Percentiles rank a stretch among this genome's conserved stretches.
These are phyloP conservation scores for Nicotiana rustica DNA, from an alignment of 305 asterid genomes.

Conservation along the genomic window DNA sequence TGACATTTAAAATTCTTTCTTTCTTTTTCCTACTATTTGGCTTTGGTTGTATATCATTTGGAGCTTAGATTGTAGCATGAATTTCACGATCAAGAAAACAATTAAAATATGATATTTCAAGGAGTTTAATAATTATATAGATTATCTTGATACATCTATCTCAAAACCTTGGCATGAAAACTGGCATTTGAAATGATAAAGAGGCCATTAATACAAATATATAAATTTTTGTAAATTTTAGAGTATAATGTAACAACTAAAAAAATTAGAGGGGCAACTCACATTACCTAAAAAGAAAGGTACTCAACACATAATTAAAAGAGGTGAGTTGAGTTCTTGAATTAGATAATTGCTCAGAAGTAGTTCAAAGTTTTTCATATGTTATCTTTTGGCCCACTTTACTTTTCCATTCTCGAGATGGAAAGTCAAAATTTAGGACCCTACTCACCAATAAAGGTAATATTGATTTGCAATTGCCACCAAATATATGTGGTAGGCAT, in stretches of 20 bases:
- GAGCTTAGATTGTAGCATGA: background rate
- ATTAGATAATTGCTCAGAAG: constrained; percentile 4
- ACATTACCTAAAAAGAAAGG: background rate
- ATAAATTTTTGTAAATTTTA: background rate
- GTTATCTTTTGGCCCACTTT: constrained; percentile 33
- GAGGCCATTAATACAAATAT: background rate
- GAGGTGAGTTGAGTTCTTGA: background rate
- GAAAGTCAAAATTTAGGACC: background rate
- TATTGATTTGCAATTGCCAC: constrained; percentile 13
- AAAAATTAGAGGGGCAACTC: constrained; percentile 17
- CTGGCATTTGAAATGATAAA: background rate
- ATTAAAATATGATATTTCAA: background rate
- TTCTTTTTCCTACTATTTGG: background rate
- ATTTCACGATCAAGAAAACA: background rate
- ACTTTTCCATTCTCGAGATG: constrained; percentile 19
- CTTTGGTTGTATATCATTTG: background rate
- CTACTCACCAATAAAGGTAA: constrained; percentile 24
- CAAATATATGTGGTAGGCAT: constrained; percentile 14
- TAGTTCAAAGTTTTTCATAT: constrained; percentile 17
- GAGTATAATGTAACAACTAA: background rate
- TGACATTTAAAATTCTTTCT: background rate
- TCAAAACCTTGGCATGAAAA: background rate
- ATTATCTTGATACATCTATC: background rate
- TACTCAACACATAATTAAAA: constrained; percentile 6
- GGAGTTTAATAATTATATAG: background rate